Base-by-base conservation (phyloP, 2,329 filamentous ascomycete species). In the Bipolaris bicolor region DNA sequence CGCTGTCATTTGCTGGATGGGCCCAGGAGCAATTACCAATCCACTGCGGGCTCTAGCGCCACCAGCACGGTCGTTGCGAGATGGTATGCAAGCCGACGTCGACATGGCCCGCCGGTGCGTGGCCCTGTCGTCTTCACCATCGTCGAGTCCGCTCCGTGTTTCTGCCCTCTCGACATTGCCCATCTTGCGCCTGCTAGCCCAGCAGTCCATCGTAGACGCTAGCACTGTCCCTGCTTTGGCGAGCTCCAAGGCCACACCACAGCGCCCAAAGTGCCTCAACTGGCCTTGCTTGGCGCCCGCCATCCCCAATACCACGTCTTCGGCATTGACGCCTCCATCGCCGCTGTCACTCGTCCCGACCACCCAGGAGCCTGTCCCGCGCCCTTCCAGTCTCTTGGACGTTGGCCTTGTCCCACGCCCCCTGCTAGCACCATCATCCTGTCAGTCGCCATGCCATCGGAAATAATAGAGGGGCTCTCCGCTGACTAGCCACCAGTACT, bases 221-320 rank as follows among this genome's bases (percentile, higher is more conserved):
- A 52, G 58, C 40, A 58, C 61, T 53, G 59, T 48, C 55, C 34
- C 58, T 59, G 57, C 44, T 64, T 67, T 68, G 63, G 69, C 66
- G 65, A 64, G 60, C 62, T 49, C 56, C 60, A 61, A 64, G 65
- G 70, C 66, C 73, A 74, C 70, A 72, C 61, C 69, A 72, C 62
- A 63, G 62, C 63, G 69, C 66, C 67, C 67, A 71, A 45, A 46
- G 51, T 31, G 22, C 52, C 45, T 58, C 51, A 44, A 26, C 68
- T 65, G 54, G 61, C 73, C 74, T 72, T 71, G 71, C 72, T 76
- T 75, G 72, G 73, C 72, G 64, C 55, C 57, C 66, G 67, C 20
- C 40, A 70, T 67, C 60, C 67, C 60, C 66, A 67, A 70, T 71
- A 72, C 65, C 65, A 64, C 49, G 39, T 64, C 68, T 66, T 67